A percentile compares a stretch with the other conserved stretches of the same genome.
These are phyloP conservation scores for Cicer arietinum DNA, from an alignment of 306 rosid genomes.

Conservation along the genomic window DNA sequence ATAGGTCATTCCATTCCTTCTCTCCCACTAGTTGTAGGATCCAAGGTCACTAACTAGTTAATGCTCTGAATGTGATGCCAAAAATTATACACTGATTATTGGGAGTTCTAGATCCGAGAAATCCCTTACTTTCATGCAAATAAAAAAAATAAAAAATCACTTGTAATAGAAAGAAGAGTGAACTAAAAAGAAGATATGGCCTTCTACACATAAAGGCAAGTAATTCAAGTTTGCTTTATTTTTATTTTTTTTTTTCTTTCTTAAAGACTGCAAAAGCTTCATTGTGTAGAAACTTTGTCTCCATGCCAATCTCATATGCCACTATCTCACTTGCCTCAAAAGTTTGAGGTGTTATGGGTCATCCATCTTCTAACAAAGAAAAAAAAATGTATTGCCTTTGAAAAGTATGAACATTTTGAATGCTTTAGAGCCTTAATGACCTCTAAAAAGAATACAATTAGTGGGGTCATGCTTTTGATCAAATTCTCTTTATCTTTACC, in stretches of 20 bases:
- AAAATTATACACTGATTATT: slow-evolving; percentile 76
- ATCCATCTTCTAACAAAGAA: slow-evolving; percentile 46
- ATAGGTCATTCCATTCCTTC: slow-evolving; percentile 37
- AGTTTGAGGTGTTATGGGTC: slow-evolving; percentile 47
- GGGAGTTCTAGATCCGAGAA: slow-evolving; percentile 80
- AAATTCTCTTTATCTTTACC: slow-evolving; percentile 55
- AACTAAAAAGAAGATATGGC: slow-evolving; percentile 49
- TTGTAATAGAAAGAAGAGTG: slow-evolving; percentile 51
- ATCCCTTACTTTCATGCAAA: slow-evolving; percentile 85
- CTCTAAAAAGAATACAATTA: slow-evolving; percentile 75
- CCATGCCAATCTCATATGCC: slow-evolving; percentile 57
- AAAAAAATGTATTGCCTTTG: slow-evolving; percentile 57
- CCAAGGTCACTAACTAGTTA: slow-evolving; percentile 51
- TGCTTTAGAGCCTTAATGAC: slow-evolving; percentile 59
- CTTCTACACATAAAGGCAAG: slow-evolving; percentile 49
- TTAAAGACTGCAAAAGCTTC: slow-evolving; percentile 82
- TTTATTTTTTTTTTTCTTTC: slow-evolving; percentile 46
- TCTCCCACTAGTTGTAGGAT: slow-evolving; percentile 53
- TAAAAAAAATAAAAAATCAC: slow-evolving; percentile 42
- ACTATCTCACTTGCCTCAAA: slow-evolving; percentile 48
- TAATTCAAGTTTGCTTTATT: slow-evolving; percentile 47
- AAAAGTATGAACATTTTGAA: slow-evolving; percentile 58
- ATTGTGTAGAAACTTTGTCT: slow-evolving; percentile 87
- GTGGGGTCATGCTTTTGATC: slow-evolving; percentile 62
- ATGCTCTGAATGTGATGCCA: slow-evolving; percentile 42